Percentiles rank a stretch among this genome's conserved stretches.
These are phyloP conservation scores for Byssothecium circinans DNA, from an alignment of 2,329 filamentous ascomycete species.

Conservation along the genomic window DNA sequence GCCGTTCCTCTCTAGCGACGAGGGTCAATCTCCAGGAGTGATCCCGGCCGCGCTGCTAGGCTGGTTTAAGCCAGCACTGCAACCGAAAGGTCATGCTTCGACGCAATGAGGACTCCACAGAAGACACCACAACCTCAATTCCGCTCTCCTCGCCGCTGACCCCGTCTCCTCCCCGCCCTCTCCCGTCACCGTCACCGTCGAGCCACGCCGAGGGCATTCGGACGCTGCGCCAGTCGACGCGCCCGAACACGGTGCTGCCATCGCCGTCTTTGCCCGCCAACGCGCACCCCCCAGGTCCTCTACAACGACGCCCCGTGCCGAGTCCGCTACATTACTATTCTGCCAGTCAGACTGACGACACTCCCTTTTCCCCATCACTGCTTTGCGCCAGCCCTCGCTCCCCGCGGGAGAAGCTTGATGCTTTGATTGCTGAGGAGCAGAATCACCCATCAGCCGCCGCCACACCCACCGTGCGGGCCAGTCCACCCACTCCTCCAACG, in stretches of 20 bases:
- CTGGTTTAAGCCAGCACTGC: slow-evolving; percentile 35
- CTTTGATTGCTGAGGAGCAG: slow-evolving; percentile 39
- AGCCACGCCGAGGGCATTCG: slow-evolving; percentile 37
- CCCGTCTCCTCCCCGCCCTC: slow-evolving; percentile 8
- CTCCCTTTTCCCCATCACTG: slow-evolving; percentile 13
- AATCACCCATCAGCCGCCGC: slow-evolving; percentile 15
- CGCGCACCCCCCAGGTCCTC: slow-evolving; percentile 15
- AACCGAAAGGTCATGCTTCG: slow-evolving; percentile 34
- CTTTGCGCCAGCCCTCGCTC: slow-evolving; percentile 36
- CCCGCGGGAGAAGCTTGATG: slow-evolving; percentile 44
- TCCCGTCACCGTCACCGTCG: slow-evolving; percentile 13
- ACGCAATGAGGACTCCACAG: slow-evolving; percentile 18
- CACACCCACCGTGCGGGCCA: slow-evolving; percentile 15
- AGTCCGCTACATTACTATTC: slow-evolving; percentile 29
- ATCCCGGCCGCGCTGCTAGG: slow-evolving; percentile 26
- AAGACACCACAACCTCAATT: slow-evolving; percentile 7
- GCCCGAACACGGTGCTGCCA: slow-evolving; percentile 19
- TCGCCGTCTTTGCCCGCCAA: slow-evolving; percentile 12
- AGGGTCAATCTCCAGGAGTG: slow-evolving; percentile 10
- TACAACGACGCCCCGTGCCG: slow-evolving; percentile 28
- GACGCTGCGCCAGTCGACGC: slow-evolving; percentile 34
- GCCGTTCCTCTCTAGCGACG: slow-evolving; percentile 15
- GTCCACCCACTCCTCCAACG: slow-evolving; percentile 13
- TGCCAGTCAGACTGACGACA: slow-evolving; percentile 13
- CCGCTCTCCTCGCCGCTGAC: slow-evolving; percentile 8